Percentiles rank a stretch among this genome's conserved stretches.
These are phyloP conservation scores for Gigaspora rosea DNA, from an alignment of 192 early-diverging fungal genomes.

Conservation along the genomic window DNA sequence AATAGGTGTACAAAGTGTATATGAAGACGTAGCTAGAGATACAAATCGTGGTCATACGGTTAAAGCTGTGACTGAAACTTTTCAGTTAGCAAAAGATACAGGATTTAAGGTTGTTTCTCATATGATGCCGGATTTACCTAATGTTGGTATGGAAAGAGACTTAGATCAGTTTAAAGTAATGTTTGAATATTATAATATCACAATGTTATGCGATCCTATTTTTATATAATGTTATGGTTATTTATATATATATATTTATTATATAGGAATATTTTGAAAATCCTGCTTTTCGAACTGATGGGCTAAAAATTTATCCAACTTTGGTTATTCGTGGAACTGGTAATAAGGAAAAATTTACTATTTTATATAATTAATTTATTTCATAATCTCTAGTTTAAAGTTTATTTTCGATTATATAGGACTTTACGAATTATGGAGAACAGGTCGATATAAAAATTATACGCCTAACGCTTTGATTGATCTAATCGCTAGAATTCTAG, in stretches of 20 bases:
- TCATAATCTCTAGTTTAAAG: too few species aligned
- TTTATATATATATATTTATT: too few species aligned
- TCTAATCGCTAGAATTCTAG: slow-evolving; percentile 91
- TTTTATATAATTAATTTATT: neutral
- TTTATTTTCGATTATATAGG: neutral
- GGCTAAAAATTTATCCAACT: slow-evolving; percentile 97
- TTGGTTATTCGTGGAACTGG: slow-evolving; percentile 98
- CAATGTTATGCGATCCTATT: neutral
- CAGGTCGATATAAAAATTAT: slow-evolving; percentile 97
- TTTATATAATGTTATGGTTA: too few species aligned
- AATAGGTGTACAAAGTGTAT: slow-evolving; percentile 98
- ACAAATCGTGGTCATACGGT: slow-evolving; percentile 99
- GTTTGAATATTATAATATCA: neutral
- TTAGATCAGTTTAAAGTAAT: slow-evolving; percentile 93
- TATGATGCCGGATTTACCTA: slow-evolving; percentile 99
- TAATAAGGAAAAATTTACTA: neutral
- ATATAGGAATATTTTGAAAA: slow-evolving; percentile 89
- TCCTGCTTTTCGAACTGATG: slow-evolving; percentile 97
- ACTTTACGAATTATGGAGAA: slow-evolving; percentile 98
- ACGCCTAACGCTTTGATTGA: slow-evolving; percentile 95
- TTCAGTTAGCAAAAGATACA: slow-evolving; percentile 96
- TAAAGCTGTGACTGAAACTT: slow-evolving; percentile 95
- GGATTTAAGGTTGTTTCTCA: slow-evolving; percentile 99
- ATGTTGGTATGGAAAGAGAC: slow-evolving; percentile 99
- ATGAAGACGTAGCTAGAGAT: slow-evolving; percentile 98